Percentiles rank a stretch among this genome's conserved stretches.
These are phyloP conservation scores for Solanum bukasovii DNA, from an alignment of 257 asterid species.

Conservation along the genomic window DNA sequence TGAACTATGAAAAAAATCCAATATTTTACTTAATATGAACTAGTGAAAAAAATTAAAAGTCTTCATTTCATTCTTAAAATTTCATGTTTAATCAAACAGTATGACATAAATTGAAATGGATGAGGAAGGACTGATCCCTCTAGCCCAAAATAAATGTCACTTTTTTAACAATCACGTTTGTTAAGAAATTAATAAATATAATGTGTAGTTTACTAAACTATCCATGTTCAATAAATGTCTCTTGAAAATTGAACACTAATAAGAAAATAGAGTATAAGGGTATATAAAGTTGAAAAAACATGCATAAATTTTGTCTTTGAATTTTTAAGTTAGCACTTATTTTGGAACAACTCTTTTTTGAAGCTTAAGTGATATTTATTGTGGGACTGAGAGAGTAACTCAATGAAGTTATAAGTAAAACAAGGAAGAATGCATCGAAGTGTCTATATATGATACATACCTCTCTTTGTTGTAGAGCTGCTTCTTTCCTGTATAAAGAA, in stretches of 20 bases:
- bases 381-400: not conserved
- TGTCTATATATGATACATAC: constrained; percentile 20
- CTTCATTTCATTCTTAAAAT: not conserved
- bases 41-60: not conserved
- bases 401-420: not conserved
- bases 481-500: constrained; percentile 66
- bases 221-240: not conserved
- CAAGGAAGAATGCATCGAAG: not conserved
- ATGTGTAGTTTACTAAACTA: not conserved
- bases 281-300: not conserved
- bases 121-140: not conserved
- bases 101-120: too few relatives aligned
- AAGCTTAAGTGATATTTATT: not conserved
- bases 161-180: not conserved
- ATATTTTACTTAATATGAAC: not conserved
- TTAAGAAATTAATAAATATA: not conserved
- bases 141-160: not conserved
- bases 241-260: not conserved
- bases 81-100: not conserved
- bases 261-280: not conserved
- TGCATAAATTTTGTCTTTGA: not conserved
- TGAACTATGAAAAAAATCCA: not conserved
- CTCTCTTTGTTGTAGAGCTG: constrained; percentile 93
- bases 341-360: not conserved
- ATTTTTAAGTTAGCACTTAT: not conserved